These are phyloP conservation scores for Gelatoporia subvermispora DNA, from an alignment of 768 basidiomycete genomes.

Conservation along the genomic window DNA sequence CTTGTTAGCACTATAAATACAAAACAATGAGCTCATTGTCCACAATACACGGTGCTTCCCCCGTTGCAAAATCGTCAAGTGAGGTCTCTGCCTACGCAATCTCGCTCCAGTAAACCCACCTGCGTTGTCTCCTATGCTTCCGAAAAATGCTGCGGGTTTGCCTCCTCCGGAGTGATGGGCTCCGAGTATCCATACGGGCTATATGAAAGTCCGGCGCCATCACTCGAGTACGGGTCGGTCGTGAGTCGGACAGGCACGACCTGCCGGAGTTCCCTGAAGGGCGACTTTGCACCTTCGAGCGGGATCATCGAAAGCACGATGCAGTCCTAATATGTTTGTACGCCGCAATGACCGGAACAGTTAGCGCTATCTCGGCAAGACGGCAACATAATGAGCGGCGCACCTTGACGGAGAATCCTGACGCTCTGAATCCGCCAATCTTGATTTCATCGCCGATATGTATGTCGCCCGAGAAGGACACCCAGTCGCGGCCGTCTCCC, in stretches of 20 bases:
- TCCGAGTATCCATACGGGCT: neutral
- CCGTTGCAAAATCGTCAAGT: no score
- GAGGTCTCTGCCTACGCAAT: no score
- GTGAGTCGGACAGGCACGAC: conserved; percentile 60
- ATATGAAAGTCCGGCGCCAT: conserved; percentile 17
- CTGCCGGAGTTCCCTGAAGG: conserved; percentile 56
- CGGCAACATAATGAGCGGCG: conserved; percentile 2
- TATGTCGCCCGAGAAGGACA: conserved; percentile 60
- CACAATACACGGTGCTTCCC: no score
- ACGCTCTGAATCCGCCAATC: conserved; percentile 60
- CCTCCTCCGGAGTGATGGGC: neutral
- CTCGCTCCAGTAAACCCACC: no score
- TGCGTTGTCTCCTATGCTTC: conserved; percentile 24
- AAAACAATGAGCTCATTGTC: no score
- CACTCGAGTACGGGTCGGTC: conserved; percentile 53
- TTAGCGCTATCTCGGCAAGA: no score
- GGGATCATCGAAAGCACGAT: conserved; percentile 59
- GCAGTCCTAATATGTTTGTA: conserved; percentile 53
- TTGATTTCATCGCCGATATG: conserved; percentile 41
- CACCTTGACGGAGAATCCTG: conserved; percentile 62
- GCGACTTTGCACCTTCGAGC: conserved; percentile 46
- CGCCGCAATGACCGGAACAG: no score
- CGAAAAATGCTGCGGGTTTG: conserved; percentile 18
- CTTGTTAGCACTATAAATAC: no score
- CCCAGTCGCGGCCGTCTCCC: conserved; percentile 63